A percentile compares a stretch with the other conserved stretches of the same genome.
These are phyloP conservation scores for Suillus sp. DNA, from an alignment of 768 basidiomycete species.

Conservation along the genomic window DNA sequence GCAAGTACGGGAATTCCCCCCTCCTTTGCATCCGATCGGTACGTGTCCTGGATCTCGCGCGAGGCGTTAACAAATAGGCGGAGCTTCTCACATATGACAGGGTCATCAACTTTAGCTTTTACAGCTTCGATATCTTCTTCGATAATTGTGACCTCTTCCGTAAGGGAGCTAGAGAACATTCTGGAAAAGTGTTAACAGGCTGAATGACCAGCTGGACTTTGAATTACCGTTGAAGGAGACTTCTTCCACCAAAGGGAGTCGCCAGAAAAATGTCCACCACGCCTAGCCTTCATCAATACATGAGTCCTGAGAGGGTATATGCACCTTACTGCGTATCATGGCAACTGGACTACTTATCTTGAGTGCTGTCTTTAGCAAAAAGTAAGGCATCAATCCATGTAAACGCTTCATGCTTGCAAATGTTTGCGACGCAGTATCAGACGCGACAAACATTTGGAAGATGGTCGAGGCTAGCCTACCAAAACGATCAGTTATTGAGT, in stretches of 20 bases:
- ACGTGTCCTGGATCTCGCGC: constrained; percentile 82
- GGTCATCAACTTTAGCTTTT: constrained; percentile 86
- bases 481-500: constrained; percentile 16
- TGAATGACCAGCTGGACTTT: neutral
- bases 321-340: constrained; percentile 82
- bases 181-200: constrained; percentile 39
- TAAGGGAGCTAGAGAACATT: constrained; percentile 93
- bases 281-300: constrained; percentile 33
- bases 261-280: constrained; percentile 95
- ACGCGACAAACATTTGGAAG: constrained; percentile 92
- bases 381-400: constrained; percentile 97
- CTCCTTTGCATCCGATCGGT: constrained; percentile 73
- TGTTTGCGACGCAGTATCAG: constrained; percentile 89
- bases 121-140: constrained; percentile 89
- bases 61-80: constrained; percentile 85
- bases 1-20: constrained; percentile 79
- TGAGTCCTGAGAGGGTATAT: constrained; percentile 6
- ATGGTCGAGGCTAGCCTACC: constrained; percentile 90
- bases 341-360: constrained; percentile 93
- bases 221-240: constrained; percentile 80
- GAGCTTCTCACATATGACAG: constrained; percentile 85
- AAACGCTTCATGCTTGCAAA: constrained; percentile 87
- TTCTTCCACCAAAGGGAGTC: constrained; percentile 92
- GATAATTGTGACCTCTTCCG: constrained; percentile 84
- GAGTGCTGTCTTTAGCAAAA: constrained; percentile 89